Evolutionary conservation across 2,329 filamentous ascomycete species (phyloP), one percentile per base, ranked within the genome.

Genomic region (Penicillium crustosum): DNA sequence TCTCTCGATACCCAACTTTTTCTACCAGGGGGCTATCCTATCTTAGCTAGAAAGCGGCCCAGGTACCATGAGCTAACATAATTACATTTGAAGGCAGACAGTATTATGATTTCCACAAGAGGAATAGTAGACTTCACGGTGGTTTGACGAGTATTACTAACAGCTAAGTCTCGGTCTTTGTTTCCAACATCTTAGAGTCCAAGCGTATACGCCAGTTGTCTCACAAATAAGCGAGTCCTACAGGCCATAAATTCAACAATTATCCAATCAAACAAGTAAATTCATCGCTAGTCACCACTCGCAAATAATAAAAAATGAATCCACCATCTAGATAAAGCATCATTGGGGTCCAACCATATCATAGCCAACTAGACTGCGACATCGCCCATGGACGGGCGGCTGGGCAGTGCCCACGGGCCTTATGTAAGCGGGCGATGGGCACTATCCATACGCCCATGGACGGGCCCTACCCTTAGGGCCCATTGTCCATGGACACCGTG

Each of bases 261-360:
- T 17, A 29, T 29, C 3, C 15, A 15, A 53, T 17, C 25, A 38
- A 35, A 41, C 31, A 45, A 45, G 27, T 55, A 39, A 61, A 53
- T 58, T 47, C 47, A 60, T 57, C 49, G 49, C 53, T 57, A 38
- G 27, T 25, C 52, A 47, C 58, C 47, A 48, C 45, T 47, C 25
- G 9, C n/a, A 39, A 43, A 59, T 53, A 51, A n/a, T 23, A 35
- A 60, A 53, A 58, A 53, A 47, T 27, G 21, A 58, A 47, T 36
- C 39, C 49, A 45, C 39, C 49, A 50, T 60, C 58, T 60, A 60
- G 42, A 48, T 13, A 47, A 39, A 42, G n/a, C 7, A 54, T 38
- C 54, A 49, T 42, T 49, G 42, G 2, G 42, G 2, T 17, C 35
- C n/a, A 25, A 21, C 10, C 39, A 49, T 25, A 35, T 5, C 31